These are phyloP conservation scores for Aspergillus kassunensis DNA, from an alignment of 495 filamentous ascomycete species.

Conservation along the genomic window DNA sequence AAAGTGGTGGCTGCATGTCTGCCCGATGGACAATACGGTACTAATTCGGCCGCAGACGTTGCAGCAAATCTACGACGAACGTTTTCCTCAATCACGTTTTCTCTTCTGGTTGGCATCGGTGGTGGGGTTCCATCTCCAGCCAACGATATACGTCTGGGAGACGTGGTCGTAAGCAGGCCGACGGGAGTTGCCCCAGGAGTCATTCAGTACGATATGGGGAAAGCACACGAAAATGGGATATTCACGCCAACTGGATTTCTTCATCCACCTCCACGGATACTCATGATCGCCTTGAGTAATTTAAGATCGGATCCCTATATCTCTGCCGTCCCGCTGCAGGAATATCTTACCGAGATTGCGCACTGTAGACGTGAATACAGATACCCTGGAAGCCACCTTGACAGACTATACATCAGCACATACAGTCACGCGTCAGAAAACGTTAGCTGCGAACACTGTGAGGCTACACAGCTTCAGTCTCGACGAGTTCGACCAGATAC, in stretches of 20 bases:
- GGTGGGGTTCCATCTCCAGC: conserved; percentile 26
- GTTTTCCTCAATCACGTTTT: conserved; percentile 28
- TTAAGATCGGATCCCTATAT: conserved; percentile 1
- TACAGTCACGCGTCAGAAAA: background rate
- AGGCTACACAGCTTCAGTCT: background rate
- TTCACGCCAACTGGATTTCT: conserved; percentile 10
- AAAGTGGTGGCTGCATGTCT: conserved; percentile 39
- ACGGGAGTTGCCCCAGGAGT: background rate
- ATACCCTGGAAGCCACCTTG: background rate
- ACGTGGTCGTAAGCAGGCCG: conserved; percentile 28
- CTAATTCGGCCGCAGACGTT: conserved; percentile 27
- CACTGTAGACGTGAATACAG: background rate
- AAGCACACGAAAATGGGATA: conserved; percentile 2
- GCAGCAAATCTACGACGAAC: conserved; percentile 27
- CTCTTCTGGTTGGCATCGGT: conserved; percentile 40
- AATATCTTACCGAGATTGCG: background rate
- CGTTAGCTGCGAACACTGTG: background rate
- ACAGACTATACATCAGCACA: background rate
- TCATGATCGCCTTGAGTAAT: conserved; percentile 13
- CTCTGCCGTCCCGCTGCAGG: background rate
- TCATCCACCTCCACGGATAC: conserved; percentile 8
- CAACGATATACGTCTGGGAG: conserved; percentile 30
- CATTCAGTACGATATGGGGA: conserved; percentile 37
- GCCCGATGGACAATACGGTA: conserved; percentile 32
- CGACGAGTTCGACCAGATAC: background rate